Evolutionary conservation across 306 rosid species (phyloP).

Genomic region (Cicer pinnatifidum): DNA sequence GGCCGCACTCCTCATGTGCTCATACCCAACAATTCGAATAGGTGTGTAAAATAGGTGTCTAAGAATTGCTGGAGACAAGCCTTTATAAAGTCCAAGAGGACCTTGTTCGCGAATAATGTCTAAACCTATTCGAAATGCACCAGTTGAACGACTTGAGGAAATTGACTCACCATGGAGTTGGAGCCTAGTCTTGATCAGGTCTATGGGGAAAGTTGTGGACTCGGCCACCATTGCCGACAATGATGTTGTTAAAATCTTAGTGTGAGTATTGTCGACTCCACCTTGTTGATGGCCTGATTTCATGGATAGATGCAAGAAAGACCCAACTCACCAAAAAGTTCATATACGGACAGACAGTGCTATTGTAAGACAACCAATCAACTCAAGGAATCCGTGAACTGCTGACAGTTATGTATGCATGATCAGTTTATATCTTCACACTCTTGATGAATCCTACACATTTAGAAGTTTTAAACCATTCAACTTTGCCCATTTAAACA

Average conservation of each 20-base stretch:
- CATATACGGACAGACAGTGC: neutral
- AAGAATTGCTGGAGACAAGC: constrained; percentile 79
- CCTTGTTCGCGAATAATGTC: constrained; percentile 67
- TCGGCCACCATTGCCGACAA: constrained; percentile 87
- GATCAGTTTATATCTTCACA: neutral
- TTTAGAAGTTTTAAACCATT: neutral
- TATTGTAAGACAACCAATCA: constrained; percentile 1
- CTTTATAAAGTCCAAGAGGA: constrained; percentile 71
- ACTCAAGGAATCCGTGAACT: constrained; percentile 10
- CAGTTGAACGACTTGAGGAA: constrained; percentile 54
- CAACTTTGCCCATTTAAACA: neutral
- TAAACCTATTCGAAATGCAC: constrained; percentile 63
- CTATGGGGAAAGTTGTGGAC: constrained; percentile 83
- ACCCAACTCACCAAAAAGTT: constrained; percentile 20
- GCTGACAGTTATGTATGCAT: constrained; percentile 25
- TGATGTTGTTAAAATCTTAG: constrained; percentile 65
- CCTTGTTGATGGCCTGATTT: constrained; percentile 45
- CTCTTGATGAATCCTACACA: constrained; percentile 34
- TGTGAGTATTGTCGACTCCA: constrained; percentile 44
- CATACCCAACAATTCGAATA: constrained; percentile 76
- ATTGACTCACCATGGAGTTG: constrained; percentile 80
- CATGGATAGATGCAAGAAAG: constrained; percentile 45
- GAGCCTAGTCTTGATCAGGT: constrained; percentile 82
- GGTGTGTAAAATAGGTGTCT: constrained; percentile 86
- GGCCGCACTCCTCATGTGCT: constrained; percentile 58